phyloP scores from a whole-genome alignment of 2,329 filamentous ascomycete species.

The Aureobasidium leucospermi region DNA sequence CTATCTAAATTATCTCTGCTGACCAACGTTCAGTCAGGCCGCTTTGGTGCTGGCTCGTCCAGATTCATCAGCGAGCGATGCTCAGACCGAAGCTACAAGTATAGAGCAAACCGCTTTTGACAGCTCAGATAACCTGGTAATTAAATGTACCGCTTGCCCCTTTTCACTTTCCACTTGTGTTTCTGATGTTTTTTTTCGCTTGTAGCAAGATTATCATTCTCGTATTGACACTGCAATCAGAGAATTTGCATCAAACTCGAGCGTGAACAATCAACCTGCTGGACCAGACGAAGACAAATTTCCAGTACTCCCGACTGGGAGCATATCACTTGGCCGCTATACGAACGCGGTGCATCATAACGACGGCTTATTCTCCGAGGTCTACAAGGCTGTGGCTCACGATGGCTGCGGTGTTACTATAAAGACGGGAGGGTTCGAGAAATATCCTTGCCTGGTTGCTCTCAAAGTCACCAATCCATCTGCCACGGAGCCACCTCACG shows the following conservation, averaged over 20 bases:
- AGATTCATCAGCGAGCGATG: background rate
- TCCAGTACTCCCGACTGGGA: slow-evolving; percentile 21
- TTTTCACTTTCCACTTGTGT: background rate
- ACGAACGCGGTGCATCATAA: slow-evolving; percentile 48
- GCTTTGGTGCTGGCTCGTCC: background rate
- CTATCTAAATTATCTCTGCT: background rate
- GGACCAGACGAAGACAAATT: slow-evolving; percentile 12
- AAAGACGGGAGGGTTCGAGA: background rate
- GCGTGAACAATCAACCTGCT: background rate
- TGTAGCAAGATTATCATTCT: slow-evolving; percentile 4
- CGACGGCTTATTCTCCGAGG: slow-evolving; percentile 70
- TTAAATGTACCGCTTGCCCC: background rate
- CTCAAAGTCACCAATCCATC: slow-evolving; percentile 80
- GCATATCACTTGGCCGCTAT: slow-evolving; percentile 48
- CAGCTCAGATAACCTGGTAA: background rate
- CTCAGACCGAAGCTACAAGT: slow-evolving; percentile 3
- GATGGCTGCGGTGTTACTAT: slow-evolving; percentile 16
- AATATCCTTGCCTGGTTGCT: slow-evolving; percentile 36
- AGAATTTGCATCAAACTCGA: background rate
- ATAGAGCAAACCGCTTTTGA: slow-evolving; percentile 8
- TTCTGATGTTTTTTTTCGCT: background rate
- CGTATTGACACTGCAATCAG: background rate
- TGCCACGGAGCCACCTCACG: slow-evolving; percentile 69
- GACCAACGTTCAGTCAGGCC: slow-evolving; percentile 9
- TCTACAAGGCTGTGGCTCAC: slow-evolving; percentile 60